Base-by-base conservation (phyloP, 2,329 filamentous ascomycete genomes). In the Thermothelomyces thermophilus region DNA sequence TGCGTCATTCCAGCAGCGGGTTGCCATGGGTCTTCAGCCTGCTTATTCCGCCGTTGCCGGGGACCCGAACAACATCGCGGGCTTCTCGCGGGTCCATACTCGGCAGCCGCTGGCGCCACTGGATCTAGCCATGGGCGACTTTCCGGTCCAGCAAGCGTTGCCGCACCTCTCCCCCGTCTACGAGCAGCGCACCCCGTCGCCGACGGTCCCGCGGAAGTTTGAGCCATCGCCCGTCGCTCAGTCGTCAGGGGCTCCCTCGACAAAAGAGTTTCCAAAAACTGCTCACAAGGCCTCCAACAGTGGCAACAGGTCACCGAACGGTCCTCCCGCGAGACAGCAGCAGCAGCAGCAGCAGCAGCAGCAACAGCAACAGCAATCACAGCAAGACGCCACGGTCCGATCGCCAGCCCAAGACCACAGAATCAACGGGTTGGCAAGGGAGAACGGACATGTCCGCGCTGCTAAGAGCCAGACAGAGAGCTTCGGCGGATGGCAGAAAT, bases 151-250 rank as follows among this genome's bases (percentile, higher is more conserved):
- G 4, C 65, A 69, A 8, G 76, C 79, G 8, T 62, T 71, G 43
- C 71, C 73, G 36, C 76, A 75, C 57, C 72, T 90, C 2, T 90
- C 86, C 0, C 86, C 86, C 0, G 86, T 90, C 0, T 85, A 84
- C 47, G 86, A 90, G 67, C 77, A 79, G 5, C 75, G 77, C n/a
- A 85, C 83, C 0, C 83, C 85, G 2, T 87, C 86, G 1, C 84
- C 86, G 1, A 84, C 75, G 3, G 71, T 76, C 11, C 69, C 70
- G 48, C 74, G 83, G 48, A 81, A 75, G 41, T 68, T 74, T 43
- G 79, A 82, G 24, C 56, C 66, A 2, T 60, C 66, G 9, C 37
- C 44, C 4, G 36, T 45, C 19, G 24, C 41, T 0, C 52, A 54
- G 6, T 46, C 52, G 35, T 43, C 49, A 9, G 53, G 48, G 33